Conservation (phyloP, 257 asterid genomes). For the Penstemon davidsonii region DNA sequence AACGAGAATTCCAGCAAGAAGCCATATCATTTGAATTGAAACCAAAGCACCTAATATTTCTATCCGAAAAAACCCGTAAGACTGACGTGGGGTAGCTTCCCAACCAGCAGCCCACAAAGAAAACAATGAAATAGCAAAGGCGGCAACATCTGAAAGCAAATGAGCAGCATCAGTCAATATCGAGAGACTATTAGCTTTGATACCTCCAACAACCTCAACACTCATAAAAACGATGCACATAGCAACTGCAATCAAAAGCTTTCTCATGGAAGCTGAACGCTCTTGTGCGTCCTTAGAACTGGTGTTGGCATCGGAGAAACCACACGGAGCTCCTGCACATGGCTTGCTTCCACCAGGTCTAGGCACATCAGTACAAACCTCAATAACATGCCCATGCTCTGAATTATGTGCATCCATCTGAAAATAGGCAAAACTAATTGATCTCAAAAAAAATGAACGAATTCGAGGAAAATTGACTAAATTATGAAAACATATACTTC, state of each 20-base stretch:
- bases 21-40: constrained; percentile 94
- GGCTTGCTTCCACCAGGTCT: constrained; percentile 44
- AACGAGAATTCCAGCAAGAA: constrained; percentile 86
- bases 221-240: constrained; percentile 77
- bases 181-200: constrained; percentile 89
- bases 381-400: constrained; percentile 53
- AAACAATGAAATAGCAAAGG: constrained; percentile 86
- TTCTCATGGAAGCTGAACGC: constrained; percentile 72
- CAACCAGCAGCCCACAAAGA: constrained; percentile 96
- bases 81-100: constrained; percentile 94
- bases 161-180: constrained; percentile 92
- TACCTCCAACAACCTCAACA: constrained; percentile 79
- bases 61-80: constrained; percentile 85
- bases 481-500: too few relatives aligned
- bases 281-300: constrained; percentile 70
- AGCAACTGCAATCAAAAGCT: constrained; percentile 63
- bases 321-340: constrained; percentile 81
- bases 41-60: constrained; percentile 88
- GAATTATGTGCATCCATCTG: constrained; percentile 63
- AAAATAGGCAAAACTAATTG: constrained; percentile 9
- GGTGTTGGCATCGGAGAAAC: constrained; percentile 63
- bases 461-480: too few relatives aligned
- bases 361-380: constrained; percentile 44
- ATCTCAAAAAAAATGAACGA: background rate
- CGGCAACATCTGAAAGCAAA: constrained; percentile 86